Conservation (phyloP, 2,329 filamentous ascomycete species). For the Fusarium lyarnte region DNA sequence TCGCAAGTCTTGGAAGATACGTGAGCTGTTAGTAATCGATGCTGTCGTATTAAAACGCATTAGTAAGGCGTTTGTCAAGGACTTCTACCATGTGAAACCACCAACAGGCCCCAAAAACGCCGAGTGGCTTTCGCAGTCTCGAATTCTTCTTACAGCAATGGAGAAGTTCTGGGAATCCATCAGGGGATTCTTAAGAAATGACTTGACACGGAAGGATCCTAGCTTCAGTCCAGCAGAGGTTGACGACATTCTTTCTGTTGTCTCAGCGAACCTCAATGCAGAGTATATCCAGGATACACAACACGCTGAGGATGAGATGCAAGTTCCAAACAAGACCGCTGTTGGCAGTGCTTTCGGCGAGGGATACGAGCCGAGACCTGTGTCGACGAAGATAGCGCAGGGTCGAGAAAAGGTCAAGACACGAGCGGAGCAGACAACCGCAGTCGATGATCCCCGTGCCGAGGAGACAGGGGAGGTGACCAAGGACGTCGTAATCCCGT, state of each 20-base stretch:
- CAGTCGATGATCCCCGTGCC: neutral
- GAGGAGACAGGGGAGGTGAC: fast-evolving
- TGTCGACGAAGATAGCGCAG: fast-evolving
- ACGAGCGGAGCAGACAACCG: fast-evolving
- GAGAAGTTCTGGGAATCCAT: neutral
- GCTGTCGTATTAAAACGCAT: no score
- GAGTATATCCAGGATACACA: neutral
- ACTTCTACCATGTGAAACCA: neutral
- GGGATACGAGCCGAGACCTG: no score
- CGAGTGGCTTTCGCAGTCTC: neutral
- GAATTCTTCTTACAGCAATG: fast-evolving
- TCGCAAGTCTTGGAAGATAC: neutral
- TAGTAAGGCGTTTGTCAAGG: no score
- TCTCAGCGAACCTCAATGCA: neutral
- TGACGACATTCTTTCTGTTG: fast-evolving
- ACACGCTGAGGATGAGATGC: fast-evolving
- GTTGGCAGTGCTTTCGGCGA: no score
- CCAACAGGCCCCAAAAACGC: fast-evolving
- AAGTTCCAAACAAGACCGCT: no score
- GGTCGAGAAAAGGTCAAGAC: no score
- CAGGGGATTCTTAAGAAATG: fast-evolving
- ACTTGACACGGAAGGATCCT: fast-evolving
- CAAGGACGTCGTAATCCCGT: fast-evolving
- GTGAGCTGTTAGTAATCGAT: no score
- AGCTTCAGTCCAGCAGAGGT: fast-evolving